A percentile compares a stretch with the other conserved stretches of the same genome.
Evolutionary conservation across 345 rosid genomes (phyloP).

Genomic region (Raphanus raphanistrum): DNA sequence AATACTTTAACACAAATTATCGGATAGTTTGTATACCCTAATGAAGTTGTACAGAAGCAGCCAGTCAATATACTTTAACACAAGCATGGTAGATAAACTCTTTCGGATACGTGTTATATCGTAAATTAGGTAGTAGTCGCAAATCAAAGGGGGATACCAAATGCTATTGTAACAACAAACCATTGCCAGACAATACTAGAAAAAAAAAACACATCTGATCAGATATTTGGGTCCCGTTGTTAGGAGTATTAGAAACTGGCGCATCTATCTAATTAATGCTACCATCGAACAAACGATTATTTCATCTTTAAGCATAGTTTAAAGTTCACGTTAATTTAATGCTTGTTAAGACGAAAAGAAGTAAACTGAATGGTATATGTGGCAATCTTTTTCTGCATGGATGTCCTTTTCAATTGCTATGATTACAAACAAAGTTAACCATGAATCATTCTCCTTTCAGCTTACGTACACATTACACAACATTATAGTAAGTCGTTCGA

Average conservation of each 20-base stretch:
- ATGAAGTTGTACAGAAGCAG: too few relatives aligned
- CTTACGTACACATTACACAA: neutral
- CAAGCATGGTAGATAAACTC: too few relatives aligned
- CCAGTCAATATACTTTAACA: too few relatives aligned
- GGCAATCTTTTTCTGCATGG: neutral
- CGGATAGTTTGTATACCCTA: too few relatives aligned
- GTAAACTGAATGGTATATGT: neutral
- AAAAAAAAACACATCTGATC: neutral
- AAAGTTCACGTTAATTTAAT: neutral
- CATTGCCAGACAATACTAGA: neutral
- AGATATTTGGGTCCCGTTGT: conserved; percentile 22
- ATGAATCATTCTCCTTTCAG: neutral
- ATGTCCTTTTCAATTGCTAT: neutral
- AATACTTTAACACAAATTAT: too few relatives aligned
- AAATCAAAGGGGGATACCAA: neutral
- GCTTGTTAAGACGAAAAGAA: neutral
- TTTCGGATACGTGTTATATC: too few relatives aligned
- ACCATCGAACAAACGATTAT: neutral
- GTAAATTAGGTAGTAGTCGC: neutral
- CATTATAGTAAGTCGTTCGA: neutral
- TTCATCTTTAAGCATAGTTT: neutral
- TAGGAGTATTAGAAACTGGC: neutral
- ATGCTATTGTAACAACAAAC: neutral
- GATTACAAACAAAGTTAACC: neutral
- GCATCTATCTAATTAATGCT: conserved; percentile 15